Evolutionary conservation across 306 rosid genomes (phyloP).

Genomic region (Malus fusca): DNA sequence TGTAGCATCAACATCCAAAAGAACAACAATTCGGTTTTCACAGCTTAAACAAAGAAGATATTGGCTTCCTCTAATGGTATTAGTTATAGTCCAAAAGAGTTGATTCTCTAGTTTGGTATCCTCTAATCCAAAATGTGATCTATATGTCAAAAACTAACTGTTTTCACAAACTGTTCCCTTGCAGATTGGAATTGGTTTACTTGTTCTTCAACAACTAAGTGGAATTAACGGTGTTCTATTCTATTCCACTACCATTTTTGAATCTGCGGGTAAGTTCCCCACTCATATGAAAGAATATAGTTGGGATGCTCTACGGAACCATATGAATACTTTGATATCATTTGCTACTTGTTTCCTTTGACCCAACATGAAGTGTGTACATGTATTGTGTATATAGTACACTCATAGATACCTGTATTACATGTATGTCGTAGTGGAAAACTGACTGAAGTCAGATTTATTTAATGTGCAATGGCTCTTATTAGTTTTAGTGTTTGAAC

Average conservation of each 20-base stretch:
- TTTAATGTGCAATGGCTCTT: conserved; percentile 10
- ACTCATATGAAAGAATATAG: background rate
- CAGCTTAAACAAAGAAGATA: conserved; percentile 78
- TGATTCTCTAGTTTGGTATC: conserved; percentile 10
- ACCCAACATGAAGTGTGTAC: background rate
- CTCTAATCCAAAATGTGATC: conserved; percentile 13
- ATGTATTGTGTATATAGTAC: background rate
- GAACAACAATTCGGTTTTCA: conserved; percentile 62
- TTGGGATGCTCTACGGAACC: background rate
- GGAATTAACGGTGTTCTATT: conserved; percentile 88
- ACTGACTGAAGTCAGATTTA: background rate
- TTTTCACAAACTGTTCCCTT: conserved; percentile 22
- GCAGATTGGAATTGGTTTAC: conserved; percentile 92
- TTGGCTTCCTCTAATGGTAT: conserved; percentile 87
- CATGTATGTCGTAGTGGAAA: background rate
- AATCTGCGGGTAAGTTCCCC: conserved; percentile 45
- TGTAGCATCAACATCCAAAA: conserved; percentile 57
- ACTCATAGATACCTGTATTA: background rate
- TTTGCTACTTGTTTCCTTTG: background rate
- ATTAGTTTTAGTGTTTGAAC: conserved; percentile 18
- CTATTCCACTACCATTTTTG: conserved; percentile 78
- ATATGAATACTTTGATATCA: background rate
- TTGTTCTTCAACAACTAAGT: conserved; percentile 82
- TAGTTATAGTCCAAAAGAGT: conserved; percentile 8
- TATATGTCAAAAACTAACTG: conserved; percentile 10